These are phyloP conservation scores for Penicillium cataractarum DNA, from an alignment of 495 filamentous ascomycete genomes.

Conservation along the genomic window DNA sequence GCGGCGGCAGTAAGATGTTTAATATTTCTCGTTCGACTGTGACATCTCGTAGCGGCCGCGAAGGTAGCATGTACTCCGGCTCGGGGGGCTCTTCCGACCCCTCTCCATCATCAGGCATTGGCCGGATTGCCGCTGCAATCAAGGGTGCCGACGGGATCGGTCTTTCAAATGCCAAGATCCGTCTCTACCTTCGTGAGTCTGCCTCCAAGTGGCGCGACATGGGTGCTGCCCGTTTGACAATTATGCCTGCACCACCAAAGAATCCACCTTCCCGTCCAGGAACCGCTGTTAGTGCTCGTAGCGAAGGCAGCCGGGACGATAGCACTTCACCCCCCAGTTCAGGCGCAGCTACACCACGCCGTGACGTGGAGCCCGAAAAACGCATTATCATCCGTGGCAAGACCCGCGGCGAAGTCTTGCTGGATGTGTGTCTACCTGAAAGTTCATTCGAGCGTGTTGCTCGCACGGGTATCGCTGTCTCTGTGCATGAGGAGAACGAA, in stretches of 20 bases:
- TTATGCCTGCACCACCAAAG: constrained; percentile 67
- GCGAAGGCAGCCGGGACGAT: constrained; percentile 28
- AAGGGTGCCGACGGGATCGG: constrained; percentile 59
- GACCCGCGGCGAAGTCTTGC: constrained; percentile 65
- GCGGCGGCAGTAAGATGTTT: constrained; percentile 65
- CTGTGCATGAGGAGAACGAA: constrained; percentile 79
- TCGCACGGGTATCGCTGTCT: constrained; percentile 81
- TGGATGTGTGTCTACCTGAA: constrained; percentile 84
- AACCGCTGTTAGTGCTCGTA: constrained; percentile 35
- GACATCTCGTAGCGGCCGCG: constrained; percentile 57
- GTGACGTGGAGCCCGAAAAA: constrained; percentile 62
- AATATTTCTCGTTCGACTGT: constrained; percentile 73
- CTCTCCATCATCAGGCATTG: constrained; percentile 58
- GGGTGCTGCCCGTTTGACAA: constrained; percentile 79
- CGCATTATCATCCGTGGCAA: constrained; percentile 75
- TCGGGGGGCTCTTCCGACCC: constrained; percentile 52
- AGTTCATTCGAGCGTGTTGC: constrained; percentile 84
- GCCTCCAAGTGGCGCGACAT: constrained; percentile 86
- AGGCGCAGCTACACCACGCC: constrained; percentile 43
- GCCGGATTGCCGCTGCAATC: constrained; percentile 57
- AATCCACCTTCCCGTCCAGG: constrained; percentile 44
- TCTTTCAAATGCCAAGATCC: constrained; percentile 75
- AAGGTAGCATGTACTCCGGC: constrained; percentile 64
- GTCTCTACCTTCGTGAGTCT: constrained; percentile 78
- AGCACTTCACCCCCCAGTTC: constrained; percentile 35